Conservation (phyloP, 2,329 filamentous ascomycete species). For the Trichoderma sp. region DNA sequence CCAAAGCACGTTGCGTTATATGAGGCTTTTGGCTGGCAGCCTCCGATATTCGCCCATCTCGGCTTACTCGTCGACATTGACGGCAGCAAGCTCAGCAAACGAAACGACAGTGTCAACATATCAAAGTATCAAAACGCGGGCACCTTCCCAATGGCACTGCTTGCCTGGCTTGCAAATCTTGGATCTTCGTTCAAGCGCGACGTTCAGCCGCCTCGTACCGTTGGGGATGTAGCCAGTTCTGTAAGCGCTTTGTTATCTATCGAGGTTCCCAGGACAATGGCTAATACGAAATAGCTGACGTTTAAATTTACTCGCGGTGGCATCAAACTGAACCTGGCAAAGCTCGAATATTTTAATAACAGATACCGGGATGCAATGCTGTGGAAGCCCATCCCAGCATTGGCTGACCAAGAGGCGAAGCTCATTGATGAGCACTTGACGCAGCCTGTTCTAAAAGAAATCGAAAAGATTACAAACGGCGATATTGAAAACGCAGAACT, state of each 20-base stretch:
- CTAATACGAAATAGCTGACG: slow-evolving; percentile 60
- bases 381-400: slow-evolving; percentile 29
- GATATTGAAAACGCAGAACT: neutral
- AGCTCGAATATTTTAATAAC: slow-evolving; percentile 78
- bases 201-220: slow-evolving; percentile 42
- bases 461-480: slow-evolving; percentile 32
- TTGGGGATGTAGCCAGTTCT: slow-evolving; percentile 69
- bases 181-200: slow-evolving; percentile 39
- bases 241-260: slow-evolving; percentile 46
- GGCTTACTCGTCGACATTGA: slow-evolving; percentile 69
- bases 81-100: slow-evolving; percentile 84
- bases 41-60: slow-evolving; percentile 78
- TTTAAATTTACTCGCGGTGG: slow-evolving; percentile 91
- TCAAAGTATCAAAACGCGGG: slow-evolving; percentile 51
- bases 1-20: slow-evolving; percentile 74
- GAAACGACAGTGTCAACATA: slow-evolving; percentile 59
- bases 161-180: slow-evolving; percentile 82
- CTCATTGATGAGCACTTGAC: slow-evolving; percentile 33
- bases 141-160: slow-evolving; percentile 53
- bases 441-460: slow-evolving; percentile 30
- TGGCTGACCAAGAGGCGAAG: slow-evolving; percentile 30
- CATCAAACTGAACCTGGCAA: slow-evolving; percentile 77
- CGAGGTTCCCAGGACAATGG: neutral
- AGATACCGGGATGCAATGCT: slow-evolving; percentile 54
- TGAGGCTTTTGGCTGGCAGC: slow-evolving; percentile 71